Evolutionary conservation across 2,329 filamentous ascomycete genomes (phyloP).

Genomic region (Colletotrichum sp.): DNA sequence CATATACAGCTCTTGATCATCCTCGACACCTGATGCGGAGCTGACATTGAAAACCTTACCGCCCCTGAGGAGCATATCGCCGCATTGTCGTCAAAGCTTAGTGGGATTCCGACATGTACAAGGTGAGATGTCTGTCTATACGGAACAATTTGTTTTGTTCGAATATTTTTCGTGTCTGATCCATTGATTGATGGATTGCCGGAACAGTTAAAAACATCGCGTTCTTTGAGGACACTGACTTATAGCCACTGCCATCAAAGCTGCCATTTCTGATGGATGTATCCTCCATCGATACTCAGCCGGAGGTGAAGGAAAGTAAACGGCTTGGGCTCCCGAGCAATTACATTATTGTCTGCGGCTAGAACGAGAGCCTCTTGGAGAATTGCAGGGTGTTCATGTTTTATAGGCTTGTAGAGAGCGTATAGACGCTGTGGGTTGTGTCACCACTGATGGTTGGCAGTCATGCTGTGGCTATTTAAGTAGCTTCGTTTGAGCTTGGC

Average conservation of each 20-base stretch:
- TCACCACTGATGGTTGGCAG: not conserved
- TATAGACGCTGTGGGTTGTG: not conserved
- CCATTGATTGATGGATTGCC: too few relatives aligned
- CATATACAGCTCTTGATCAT: not conserved
- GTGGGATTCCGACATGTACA: not conserved
- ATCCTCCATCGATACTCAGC: not conserved
- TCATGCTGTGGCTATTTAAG: not conserved
- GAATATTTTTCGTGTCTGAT: not conserved
- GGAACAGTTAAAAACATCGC: too few relatives aligned
- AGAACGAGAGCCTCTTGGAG: not conserved
- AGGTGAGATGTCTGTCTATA: not conserved
- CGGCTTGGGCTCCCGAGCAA: too few relatives aligned
- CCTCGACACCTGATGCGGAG: not conserved
- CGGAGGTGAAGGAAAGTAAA: not conserved
- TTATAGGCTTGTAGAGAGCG: not conserved
- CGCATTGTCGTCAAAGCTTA: not conserved
- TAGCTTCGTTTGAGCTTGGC: not conserved
- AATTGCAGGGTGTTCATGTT: not conserved
- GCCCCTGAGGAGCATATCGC: not conserved
- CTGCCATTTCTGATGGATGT: not conserved
- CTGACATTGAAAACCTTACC: not conserved
- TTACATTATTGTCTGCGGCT: not conserved
- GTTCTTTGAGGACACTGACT: not conserved
- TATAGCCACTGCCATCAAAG: not conserved
- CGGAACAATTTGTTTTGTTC: not conserved